These are phyloP conservation scores for Setaria viridis DNA, from an alignment of 202 grass and related monocot species.

Conservation along the genomic window DNA sequence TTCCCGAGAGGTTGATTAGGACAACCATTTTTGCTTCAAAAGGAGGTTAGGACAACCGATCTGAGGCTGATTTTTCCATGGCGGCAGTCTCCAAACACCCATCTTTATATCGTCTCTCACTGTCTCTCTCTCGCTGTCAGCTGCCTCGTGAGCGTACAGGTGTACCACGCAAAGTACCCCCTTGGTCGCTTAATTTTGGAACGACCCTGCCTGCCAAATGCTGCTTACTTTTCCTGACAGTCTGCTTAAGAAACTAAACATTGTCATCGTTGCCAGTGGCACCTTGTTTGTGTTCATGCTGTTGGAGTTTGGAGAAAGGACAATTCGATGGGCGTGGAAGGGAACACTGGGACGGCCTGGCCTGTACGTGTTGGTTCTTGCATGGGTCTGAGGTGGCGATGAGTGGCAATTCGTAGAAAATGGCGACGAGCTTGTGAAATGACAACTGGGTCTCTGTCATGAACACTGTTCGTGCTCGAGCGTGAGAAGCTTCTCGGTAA, in stretches of 20 bases:
- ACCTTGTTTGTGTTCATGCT: neutral
- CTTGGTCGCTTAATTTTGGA: neutral
- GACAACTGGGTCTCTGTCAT: slow-evolving; percentile 13
- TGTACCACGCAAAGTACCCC: neutral
- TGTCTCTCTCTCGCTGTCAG: slow-evolving; percentile 4
- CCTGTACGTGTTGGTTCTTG: slow-evolving; percentile 26
- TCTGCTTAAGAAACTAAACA: slow-evolving; percentile 17
- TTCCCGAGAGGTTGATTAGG: neutral
- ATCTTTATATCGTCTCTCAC: neutral
- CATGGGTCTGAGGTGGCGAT: slow-evolving; percentile 21
- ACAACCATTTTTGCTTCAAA: neutral
- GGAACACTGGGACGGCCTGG: neutral
- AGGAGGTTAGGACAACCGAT: neutral
- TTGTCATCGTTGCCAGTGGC: neutral
- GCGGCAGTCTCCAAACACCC: neutral
- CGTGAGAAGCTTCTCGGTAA: neutral
- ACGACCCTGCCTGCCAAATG: neutral
- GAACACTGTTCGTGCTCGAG: neutral
- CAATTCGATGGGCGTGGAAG: slow-evolving; percentile 5
- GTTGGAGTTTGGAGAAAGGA: neutral
- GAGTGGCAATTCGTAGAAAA: slow-evolving; percentile 1
- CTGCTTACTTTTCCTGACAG: neutral
- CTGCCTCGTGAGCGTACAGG: slow-evolving; percentile 2
- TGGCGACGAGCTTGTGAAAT: neutral
- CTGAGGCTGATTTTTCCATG: neutral